Base-by-base conservation (phyloP, 2,329 filamentous ascomycete species). In the Hymenoscyphus linearis region DNA sequence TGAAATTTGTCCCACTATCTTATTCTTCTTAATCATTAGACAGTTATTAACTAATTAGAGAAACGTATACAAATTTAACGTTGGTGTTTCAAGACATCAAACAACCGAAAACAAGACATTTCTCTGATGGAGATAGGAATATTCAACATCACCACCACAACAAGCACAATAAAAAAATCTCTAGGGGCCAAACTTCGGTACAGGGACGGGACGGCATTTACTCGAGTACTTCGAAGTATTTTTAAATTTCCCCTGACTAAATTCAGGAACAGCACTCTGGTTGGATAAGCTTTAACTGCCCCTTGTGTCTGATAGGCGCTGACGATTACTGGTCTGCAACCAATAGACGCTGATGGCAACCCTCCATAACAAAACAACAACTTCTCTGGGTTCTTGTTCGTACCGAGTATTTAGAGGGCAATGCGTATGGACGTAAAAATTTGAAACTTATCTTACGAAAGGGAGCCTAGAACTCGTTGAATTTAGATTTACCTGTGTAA, bases 231-330 rank as follows among this genome's bases (percentile, higher is more conserved):
- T n/a, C n/a, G n/a, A n/a, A n/a, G n/a, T n/a, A 31, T 31, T 31
- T 31, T 31, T 31, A 9, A 31, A n/a, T 54, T 59, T 34, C 57
- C 57, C 57, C 57, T 59, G 57, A 53, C 52, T 54, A 55, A 40
- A 54, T 54, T 31, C 57, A 59, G 57, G 57, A 37, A 59, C 57
- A 59, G 57, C 35, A 50, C 54, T 54, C 35, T 59, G 35, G 34
- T 59, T 59, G 31, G 57, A 35, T 44, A 31, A 22, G 18, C 31
- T 18, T 22, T n/a, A 12, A 47, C 40, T 47, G 40, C 40, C 40
- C n/a, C 40, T 47, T 12, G 18, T 50, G 31, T 18, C 52, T 50
- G 16, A 37, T 31, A 31, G 18, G 40, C 27, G 26, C 9, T 12
- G 14, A 31, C 3, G 31, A 31, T 53, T 53, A 26, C 18, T 36